Conservation (phyloP, 495 filamentous ascomycete genomes). For the Haplographium delicatum region DNA sequence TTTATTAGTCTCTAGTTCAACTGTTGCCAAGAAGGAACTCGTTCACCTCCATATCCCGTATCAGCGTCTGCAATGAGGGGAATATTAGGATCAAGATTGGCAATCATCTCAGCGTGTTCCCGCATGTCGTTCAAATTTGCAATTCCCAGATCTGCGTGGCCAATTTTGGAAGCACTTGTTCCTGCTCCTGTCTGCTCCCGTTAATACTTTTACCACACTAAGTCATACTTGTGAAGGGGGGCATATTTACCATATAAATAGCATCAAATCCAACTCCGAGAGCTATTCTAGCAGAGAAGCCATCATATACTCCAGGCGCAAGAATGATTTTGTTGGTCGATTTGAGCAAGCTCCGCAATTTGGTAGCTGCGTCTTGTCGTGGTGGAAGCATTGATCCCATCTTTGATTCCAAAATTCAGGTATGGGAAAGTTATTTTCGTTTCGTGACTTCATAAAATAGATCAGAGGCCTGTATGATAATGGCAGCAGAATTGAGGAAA, state of each 20-base stretch:
- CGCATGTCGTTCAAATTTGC: conserved; percentile 58
- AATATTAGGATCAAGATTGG: conserved; percentile 50
- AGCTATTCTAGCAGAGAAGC: conserved; percentile 60
- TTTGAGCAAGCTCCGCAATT: background rate
- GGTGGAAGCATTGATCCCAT: too few relatives aligned
- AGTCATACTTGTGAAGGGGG: too few relatives aligned
- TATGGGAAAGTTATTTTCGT: too few relatives aligned
- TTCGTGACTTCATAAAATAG: too few relatives aligned
- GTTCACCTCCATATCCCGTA: conserved; percentile 56
- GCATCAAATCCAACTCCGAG: conserved; percentile 55
- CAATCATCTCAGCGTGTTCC: conserved; percentile 61
- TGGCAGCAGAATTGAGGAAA: too few relatives aligned
- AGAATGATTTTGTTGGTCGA: conserved; percentile 33
- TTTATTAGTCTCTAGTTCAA: conserved; percentile 5
- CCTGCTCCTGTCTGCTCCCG: conserved; percentile 56
- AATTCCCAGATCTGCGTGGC: conserved; percentile 58
- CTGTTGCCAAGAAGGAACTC: too few relatives aligned
- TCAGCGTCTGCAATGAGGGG: conserved; percentile 66
- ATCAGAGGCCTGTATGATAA: too few relatives aligned
- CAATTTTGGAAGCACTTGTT: conserved; percentile 55
- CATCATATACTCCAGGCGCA: conserved; percentile 66
- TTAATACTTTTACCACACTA: background rate
- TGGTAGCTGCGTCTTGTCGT: conserved; percentile 3
- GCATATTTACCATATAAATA: conserved; percentile 55
- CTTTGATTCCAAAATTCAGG: too few relatives aligned